Evolutionary conservation across 2,329 filamentous ascomycete genomes (phyloP).

Genomic region (Xylariaceae sp.): DNA sequence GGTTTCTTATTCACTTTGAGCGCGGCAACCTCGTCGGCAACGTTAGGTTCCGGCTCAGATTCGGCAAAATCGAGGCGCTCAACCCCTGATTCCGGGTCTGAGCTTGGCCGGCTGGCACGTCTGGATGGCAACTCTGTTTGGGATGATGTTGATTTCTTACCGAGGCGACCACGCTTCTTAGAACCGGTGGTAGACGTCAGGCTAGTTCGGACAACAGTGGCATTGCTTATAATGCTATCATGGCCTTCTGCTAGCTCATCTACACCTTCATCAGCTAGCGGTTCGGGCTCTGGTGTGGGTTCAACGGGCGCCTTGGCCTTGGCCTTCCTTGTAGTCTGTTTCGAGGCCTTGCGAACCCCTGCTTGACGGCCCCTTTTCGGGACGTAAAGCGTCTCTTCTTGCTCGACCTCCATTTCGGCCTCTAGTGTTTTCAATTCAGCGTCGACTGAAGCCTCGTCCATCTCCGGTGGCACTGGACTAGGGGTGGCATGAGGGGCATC

Average conservation of each 20-base stretch:
- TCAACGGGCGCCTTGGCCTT: constrained; percentile 35
- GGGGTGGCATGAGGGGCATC: constrained; percentile 48
- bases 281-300: constrained; percentile 15
- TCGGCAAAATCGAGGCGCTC: constrained; percentile 24
- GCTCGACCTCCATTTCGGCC: constrained; percentile 44
- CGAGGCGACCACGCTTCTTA: constrained; percentile 35
- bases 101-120: neutral
- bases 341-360: constrained; percentile 46
- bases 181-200: constrained; percentile 24
- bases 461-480: constrained; percentile 43
- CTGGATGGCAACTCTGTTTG: constrained; percentile 30
- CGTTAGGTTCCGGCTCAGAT: constrained; percentile 6
- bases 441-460: constrained; percentile 47
- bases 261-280: constrained; percentile 19
- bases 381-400: constrained; percentile 39
- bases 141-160: constrained; percentile 33
- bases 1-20: constrained; percentile 16
- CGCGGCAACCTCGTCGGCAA: constrained; percentile 24
- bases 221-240: constrained; percentile 41
- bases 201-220: constrained; percentile 40
- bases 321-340: constrained; percentile 45
- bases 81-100: constrained; percentile 16
- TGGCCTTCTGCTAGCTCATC: constrained; percentile 35
- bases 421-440: constrained; percentile 49
- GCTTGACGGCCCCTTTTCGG: constrained; percentile 55